A percentile compares a stretch with the other conserved stretches of the same genome.
These are phyloP conservation scores for Erigeron philadelphicus DNA, from an alignment of 140 eudicot species.

Conservation along the genomic window DNA sequence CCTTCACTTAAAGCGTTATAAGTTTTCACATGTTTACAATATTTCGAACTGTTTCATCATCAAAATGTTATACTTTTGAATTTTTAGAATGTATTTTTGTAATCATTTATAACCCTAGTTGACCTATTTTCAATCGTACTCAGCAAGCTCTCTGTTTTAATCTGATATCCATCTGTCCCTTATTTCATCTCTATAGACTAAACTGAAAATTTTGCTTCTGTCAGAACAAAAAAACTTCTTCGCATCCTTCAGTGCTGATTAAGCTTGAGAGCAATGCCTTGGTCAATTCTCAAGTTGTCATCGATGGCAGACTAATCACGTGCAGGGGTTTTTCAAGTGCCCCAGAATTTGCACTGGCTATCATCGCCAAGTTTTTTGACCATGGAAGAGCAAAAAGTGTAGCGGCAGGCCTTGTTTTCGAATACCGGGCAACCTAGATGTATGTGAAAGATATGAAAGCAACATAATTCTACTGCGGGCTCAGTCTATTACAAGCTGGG, in stretches of 20 bases:
- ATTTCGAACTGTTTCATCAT: not conserved
- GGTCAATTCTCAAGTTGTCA: conserved; percentile 53
- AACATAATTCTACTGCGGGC: not conserved
- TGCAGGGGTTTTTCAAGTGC: conserved; percentile 60
- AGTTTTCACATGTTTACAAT: not conserved
- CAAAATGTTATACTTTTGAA: not conserved
- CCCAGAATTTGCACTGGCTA: conserved; percentile 64
- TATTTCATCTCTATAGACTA: not conserved
- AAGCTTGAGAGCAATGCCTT: conserved; percentile 26
- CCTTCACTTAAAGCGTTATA: not conserved
- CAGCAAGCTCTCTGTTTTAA: no score
- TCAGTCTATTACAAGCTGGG: conserved; percentile 1
- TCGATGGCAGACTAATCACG: conserved; percentile 77
- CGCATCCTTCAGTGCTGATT: conserved; percentile 48
- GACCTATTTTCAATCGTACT: no score
- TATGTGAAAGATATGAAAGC: conserved; percentile 3
- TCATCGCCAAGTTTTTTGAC: conserved; percentile 77
- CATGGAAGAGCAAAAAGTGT: conserved; percentile 90
- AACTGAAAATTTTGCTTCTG: conserved; percentile 16
- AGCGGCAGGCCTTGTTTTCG: conserved; percentile 81
- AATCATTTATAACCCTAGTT: no score
- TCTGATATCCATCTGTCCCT: no score
- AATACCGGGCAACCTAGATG: conserved; percentile 48
- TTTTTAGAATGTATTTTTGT: no score
- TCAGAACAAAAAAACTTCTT: conserved; percentile 58